A percentile compares a stretch with the other conserved stretches of the same genome.
Evolutionary conservation across 192 early-diverging fungal species (phyloP).

Genomic region (Coemansia sp.): DNA sequence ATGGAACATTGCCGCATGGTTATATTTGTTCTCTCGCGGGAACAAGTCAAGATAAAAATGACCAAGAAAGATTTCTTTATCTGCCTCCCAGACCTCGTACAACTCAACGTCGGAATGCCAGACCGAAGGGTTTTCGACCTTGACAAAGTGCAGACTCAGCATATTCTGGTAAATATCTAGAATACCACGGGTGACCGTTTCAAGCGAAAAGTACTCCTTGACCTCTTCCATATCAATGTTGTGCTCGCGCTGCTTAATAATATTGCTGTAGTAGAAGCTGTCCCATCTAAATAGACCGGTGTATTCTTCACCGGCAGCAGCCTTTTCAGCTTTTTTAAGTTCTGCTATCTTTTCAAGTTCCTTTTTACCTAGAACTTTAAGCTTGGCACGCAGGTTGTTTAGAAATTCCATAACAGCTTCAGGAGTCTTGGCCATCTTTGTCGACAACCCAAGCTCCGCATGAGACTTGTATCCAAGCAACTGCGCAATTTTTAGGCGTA

Average conservation of each 20-base stretch:
- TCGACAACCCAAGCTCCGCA: conserved; percentile 66
- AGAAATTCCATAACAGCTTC: conserved; percentile 63
- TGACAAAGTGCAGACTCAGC: conserved; percentile 63
- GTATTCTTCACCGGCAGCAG: conserved; percentile 46
- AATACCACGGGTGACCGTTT: conserved; percentile 62
- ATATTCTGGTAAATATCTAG: conserved; percentile 72
- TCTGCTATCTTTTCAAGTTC: conserved; percentile 64
- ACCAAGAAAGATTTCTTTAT: conserved; percentile 1
- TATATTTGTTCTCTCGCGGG: conserved; percentile 61
- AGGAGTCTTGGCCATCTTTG: conserved; percentile 78
- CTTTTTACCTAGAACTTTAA: conserved; percentile 54
- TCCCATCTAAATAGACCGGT: conserved; percentile 73
- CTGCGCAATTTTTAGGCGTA: conserved; percentile 53
- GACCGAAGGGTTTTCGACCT: conserved; percentile 55
- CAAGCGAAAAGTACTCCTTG: conserved; percentile 72
- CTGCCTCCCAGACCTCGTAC: conserved; percentile 67
- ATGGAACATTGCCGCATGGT: conserved; percentile 65
- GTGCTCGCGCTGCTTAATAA: conserved; percentile 67
- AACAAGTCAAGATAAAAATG: conserved; percentile 68
- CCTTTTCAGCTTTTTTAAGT: conserved; percentile 58
- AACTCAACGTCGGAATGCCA: conserved; percentile 79
- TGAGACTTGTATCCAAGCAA: conserved; percentile 70
- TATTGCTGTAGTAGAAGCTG: conserved; percentile 66
- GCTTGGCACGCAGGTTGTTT: conserved; percentile 54
- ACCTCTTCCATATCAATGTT: conserved; percentile 69